Evolutionary conservation across 78 protist genomes (phyloP), one percentile per base, ranked within the genome.

Genomic region (Dictyostelium firmibasis): DNA sequence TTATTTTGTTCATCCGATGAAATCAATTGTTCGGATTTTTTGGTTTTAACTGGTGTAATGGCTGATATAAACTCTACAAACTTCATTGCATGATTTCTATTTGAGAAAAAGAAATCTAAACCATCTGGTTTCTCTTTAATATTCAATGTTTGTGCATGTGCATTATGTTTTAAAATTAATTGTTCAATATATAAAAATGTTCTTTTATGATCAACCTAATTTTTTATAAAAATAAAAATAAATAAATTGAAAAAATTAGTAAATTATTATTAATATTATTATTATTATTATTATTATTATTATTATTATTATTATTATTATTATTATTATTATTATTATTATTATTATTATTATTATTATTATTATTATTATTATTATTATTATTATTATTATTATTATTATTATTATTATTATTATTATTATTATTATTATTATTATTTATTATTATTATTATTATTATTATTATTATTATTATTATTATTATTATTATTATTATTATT

Each of bases 121-220:
- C 99, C 99, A 78, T 98, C 99, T 14, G 98, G 94, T 33, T 33
- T 38, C 82, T 96, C 98, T 20, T 79, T 36, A 87, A 99, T 98
- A 84, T 88, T 91, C 35, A 86, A 44, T 38, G 94, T 70, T 43
- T 97, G 84, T 11, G 36, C 16, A 88, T 98, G 99, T 38, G 97
- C 97, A 36, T 92, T 50, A 96, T 99, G 98, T 97, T 98, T 98
- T 62, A 99, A 77, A 81, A 99, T 98, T 47, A 99, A 81, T 96
- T 99, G 99, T 92, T 99, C 99, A 27, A 99, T 91, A 78, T 74
- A 97, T 72, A 92, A 92, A 88, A 99, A 98, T 14, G 99, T 99
- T 20, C 99, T 84, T 94, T 98, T 98, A 96, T 99, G 99, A 57
- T 87, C 95, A 14, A 98, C 83, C 83, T 77, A 20, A 69, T 69